phyloP scores from a whole-genome alignment of 2,329 filamentous ascomycete species.

The Epichloe typhina region DNA sequence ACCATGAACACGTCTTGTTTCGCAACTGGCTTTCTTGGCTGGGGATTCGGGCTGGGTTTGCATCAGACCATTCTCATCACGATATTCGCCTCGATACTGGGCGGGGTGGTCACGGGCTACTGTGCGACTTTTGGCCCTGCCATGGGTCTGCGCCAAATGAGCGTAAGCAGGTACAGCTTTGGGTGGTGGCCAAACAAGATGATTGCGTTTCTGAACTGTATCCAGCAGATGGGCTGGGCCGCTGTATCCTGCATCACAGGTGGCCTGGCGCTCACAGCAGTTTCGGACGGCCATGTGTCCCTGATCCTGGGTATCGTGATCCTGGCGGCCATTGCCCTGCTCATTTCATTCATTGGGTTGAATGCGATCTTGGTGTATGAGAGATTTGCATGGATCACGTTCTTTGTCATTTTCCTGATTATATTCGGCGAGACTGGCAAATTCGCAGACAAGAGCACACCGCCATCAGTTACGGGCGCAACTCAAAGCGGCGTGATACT shows the following conservation, averaged over 20 bases:
- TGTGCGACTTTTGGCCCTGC: constrained; percentile 36
- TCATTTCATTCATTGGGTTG: constrained; percentile 39
- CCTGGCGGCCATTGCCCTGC: constrained; percentile 32
- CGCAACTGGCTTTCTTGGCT: constrained; percentile 36
- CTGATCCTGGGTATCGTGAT: constrained; percentile 40
- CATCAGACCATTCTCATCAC: constrained; percentile 30
- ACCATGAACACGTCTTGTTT: constrained; percentile 40
- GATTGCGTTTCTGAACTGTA: constrained; percentile 28
- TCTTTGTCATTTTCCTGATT: constrained; percentile 35
- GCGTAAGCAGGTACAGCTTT: constrained; percentile 34
- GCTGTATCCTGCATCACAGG: constrained; percentile 38
- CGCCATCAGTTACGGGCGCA: constrained; percentile 19
- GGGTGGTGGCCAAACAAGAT: constrained; percentile 38
- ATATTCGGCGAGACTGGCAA: constrained; percentile 32
- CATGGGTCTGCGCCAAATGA: constrained; percentile 37
- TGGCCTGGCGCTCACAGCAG: constrained; percentile 33
- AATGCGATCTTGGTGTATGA: constrained; percentile 35
- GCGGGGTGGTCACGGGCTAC: constrained; percentile 22
- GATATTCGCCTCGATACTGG: constrained; percentile 31
- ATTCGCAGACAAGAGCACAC: constrained; percentile 25
- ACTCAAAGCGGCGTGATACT: constrained; percentile 27
- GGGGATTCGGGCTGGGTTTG: constrained; percentile 33
- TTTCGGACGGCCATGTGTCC: constrained; percentile 29
- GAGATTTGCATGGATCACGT: constrained; percentile 34
- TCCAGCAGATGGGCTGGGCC: constrained; percentile 35